Base-by-base conservation (phyloP, 768 basidiomycete species). In the Multifurca ochricompacta region DNA sequence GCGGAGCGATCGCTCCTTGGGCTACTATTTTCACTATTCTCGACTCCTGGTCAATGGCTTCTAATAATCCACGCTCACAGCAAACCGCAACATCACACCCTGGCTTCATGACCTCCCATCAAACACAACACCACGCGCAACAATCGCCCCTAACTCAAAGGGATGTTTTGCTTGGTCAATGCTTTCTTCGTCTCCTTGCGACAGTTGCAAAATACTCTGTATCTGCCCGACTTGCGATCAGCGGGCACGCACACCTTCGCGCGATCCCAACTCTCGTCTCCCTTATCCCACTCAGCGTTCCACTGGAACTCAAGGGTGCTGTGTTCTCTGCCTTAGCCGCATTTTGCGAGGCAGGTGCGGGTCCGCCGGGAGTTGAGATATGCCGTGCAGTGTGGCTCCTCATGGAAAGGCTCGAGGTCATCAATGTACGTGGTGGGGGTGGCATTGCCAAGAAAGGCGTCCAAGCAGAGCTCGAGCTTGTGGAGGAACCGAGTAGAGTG, bases 231-330 rank as follows among this genome's bases (percentile, higher is more conserved):
- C 75, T 83, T 9, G 83, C 88, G 6, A 79, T 95, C 11, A 78
- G 84, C 19, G 78, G 83, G 27, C 86, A 90, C 65, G 76, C 78
- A 1, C 82, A 85, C 25, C 89, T 91, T 70, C 82, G 85, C 41
- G 89, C 89, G 0, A 81, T 95, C 56, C 83, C 83, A 1, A 87
- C 87, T 0, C 72, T 95, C 3, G 76, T 93, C 30, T 79, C 83
- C 0, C 77, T 95, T 30, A 78, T 92, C 45, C 86, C 87, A 2
- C 75, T 89, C 1, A 77, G 83, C 10, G 77, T 93, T n/a, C 89
- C 91, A 1, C 74, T 94, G n/a, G 90, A 94, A 62, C 74, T 95
- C 46, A 95, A 95, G 61, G 92, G 90, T 5, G 81, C 87, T 0
- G 71, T 93, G 3, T 88, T 93, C 59, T 81, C 88, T 37, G 80